These are phyloP conservation scores for Ceratobasidium sp. DNA, from an alignment of 1,284 basidiomycete species.

Conservation along the genomic window DNA sequence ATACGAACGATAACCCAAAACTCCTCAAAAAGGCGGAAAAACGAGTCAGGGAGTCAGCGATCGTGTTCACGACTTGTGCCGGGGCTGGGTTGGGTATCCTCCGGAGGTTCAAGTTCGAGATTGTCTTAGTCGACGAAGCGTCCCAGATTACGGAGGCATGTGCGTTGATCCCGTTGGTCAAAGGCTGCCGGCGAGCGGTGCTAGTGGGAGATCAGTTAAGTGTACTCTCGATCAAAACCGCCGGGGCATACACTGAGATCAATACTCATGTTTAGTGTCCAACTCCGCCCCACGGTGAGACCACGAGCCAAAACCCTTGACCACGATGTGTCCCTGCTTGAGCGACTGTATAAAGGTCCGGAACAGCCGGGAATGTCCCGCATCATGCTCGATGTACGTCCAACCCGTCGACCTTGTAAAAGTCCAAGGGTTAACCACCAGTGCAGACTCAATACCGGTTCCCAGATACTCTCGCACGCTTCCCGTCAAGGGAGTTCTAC, in stretches of 20 bases:
- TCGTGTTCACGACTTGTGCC: conserved; percentile 75
- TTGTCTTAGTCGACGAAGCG: conserved; percentile 75
- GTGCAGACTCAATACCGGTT: conserved; percentile 72
- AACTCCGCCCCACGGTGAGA: conserved; percentile 72
- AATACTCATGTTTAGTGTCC: conserved; percentile 63
- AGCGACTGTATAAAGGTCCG: conserved; percentile 66
- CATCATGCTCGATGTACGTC: conserved; percentile 71
- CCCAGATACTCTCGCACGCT: conserved; percentile 66
- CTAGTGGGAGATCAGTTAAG: conserved; percentile 77
- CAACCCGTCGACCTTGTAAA: not conserved
- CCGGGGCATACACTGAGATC: not conserved
- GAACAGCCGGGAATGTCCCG: conserved; percentile 60
- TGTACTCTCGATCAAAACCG: conserved; percentile 34
- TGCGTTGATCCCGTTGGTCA: conserved; percentile 73
- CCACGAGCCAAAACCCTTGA: conserved; percentile 68
- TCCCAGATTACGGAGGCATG: conserved; percentile 71
- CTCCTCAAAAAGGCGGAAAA: conserved; percentile 70
- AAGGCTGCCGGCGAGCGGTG: conserved; percentile 68
- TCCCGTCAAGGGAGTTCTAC: conserved; percentile 74
- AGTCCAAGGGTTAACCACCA: not conserved
- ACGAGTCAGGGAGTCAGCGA: conserved; percentile 66
- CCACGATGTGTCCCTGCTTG: conserved; percentile 71
- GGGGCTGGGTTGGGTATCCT: conserved; percentile 72
- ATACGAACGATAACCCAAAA: conserved; percentile 70
- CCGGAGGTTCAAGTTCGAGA: conserved; percentile 68